Conservation (phyloP, 495 filamentous ascomycete species). For the Annulohypoxylon moriforme region DNA sequence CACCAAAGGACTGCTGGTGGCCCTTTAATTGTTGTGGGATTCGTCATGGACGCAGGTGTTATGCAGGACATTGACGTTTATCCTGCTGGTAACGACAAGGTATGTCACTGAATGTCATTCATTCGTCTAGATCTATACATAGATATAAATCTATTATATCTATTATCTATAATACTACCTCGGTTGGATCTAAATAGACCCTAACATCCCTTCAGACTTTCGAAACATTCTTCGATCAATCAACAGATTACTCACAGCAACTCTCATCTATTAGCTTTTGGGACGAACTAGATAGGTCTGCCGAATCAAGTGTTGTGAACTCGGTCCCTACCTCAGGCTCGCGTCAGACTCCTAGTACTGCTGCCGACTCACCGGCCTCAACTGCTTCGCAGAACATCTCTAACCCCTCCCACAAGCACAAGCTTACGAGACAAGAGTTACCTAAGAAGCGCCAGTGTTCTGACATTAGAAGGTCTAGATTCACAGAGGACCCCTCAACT, state of each 20-base stretch:
- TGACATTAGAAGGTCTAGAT: conserved; percentile 40
- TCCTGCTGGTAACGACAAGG: conserved; percentile 48
- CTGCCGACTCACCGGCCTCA: conserved; percentile 41
- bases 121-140: not conserved
- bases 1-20: conserved; percentile 41
- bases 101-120: conserved; percentile 22
- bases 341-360: conserved; percentile 45
- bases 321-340: conserved; percentile 46
- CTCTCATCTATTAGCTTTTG: conserved; percentile 50
- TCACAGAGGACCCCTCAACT: conserved; percentile 46
- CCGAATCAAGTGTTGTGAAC: conserved; percentile 48
- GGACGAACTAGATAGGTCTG: conserved; percentile 50
- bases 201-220: conserved; percentile 44
- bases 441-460: conserved; percentile 51
- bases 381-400: conserved; percentile 40
- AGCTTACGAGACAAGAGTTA: conserved; percentile 40
- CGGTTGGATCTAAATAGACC: conserved; percentile 18
- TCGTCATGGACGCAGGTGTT: conserved; percentile 54
- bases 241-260: conserved; percentile 47
- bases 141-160: conserved; percentile 14
- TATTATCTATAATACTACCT: not conserved
- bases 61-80: conserved; percentile 53
- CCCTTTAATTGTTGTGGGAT: conserved; percentile 44
- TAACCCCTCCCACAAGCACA: conserved; percentile 46
- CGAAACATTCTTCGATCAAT: conserved; percentile 50